Conservation (phyloP, 176 grass and related monocot species). For the Aegilops sharonensis region DNA sequence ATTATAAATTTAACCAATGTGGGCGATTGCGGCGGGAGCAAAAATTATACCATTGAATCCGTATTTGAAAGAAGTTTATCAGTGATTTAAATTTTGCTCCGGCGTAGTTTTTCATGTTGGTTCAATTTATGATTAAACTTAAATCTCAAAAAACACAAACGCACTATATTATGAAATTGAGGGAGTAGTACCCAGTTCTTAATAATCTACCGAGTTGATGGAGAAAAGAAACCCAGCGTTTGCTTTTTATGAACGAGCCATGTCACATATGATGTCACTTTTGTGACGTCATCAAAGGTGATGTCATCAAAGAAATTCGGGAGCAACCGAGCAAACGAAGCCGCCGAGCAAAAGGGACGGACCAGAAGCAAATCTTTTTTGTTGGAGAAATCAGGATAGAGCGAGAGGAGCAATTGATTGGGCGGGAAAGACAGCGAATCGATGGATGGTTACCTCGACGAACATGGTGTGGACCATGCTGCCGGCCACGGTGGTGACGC, state of each 20-base stretch:
- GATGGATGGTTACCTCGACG: slow-evolving; percentile 34
- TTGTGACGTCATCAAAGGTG: not conserved
- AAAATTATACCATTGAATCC: too few species aligned
- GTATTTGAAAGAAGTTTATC: too few species aligned
- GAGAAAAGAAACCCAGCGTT: not conserved
- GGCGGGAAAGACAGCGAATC: not conserved
- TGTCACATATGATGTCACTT: not conserved
- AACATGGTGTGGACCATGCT: slow-evolving; percentile 52
- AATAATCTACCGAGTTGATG: not conserved
- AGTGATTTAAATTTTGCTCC: too few species aligned
- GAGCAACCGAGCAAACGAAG: not conserved
- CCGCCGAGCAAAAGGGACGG: not conserved
- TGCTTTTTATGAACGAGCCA: not conserved
- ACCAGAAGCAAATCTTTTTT: not conserved
- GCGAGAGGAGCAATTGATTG: not conserved
- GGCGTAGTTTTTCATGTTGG: too few species aligned
- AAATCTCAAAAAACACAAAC: too few species aligned
- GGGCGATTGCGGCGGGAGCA: too few species aligned
- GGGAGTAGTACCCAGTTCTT: too few species aligned
- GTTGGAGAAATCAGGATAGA: not conserved
- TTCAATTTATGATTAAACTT: too few species aligned
- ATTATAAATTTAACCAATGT: too few species aligned
- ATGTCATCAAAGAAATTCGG: not conserved
- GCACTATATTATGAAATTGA: too few species aligned
- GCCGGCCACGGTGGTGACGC: slow-evolving; percentile 31